phyloP scores from a whole-genome alignment of 768 basidiomycete species.

The Gymnopilus junonius region DNA sequence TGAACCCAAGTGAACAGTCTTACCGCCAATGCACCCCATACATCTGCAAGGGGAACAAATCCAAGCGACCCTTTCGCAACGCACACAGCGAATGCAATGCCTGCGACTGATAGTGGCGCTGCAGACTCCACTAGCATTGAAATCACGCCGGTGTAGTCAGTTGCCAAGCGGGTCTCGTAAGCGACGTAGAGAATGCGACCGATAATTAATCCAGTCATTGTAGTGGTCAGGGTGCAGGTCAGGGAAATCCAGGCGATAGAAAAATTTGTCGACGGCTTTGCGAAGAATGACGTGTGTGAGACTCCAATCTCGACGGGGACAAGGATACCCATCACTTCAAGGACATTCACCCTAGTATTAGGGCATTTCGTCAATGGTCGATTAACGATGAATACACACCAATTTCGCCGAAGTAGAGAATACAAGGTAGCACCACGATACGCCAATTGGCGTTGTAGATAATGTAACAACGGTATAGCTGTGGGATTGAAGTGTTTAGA shows the following conservation, averaged over 20 bases:
- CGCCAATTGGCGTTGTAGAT: background rate
- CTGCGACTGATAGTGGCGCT: background rate
- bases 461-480: constrained; percentile 1
- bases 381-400: background rate
- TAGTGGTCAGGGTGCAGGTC: background rate
- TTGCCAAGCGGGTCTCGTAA: background rate
- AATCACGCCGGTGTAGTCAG: background rate
- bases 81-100: constrained; percentile 4
- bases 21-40: constrained; percentile 2
- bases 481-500: no score
- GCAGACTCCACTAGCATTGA: constrained; percentile 7
- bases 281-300: background rate
- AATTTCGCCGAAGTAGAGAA: background rate
- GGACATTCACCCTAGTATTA: background rate
- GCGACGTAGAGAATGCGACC: constrained; percentile 2
- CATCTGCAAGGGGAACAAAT: background rate
- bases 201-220: constrained; percentile 1
- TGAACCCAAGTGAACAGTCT: background rate
- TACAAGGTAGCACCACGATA: background rate
- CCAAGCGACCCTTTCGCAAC: background rate
- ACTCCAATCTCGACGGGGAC: background rate
- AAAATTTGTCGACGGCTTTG: constrained; percentile 3
- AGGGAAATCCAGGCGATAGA: constrained; percentile 6
- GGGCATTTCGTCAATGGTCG: background rate
- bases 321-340: background rate